A percentile compares a stretch with the other conserved stretches of the same genome.
Conservation (phyloP, 371 early-diverging fungal species). For the Amoeboaphelidium occidentale region DNA sequence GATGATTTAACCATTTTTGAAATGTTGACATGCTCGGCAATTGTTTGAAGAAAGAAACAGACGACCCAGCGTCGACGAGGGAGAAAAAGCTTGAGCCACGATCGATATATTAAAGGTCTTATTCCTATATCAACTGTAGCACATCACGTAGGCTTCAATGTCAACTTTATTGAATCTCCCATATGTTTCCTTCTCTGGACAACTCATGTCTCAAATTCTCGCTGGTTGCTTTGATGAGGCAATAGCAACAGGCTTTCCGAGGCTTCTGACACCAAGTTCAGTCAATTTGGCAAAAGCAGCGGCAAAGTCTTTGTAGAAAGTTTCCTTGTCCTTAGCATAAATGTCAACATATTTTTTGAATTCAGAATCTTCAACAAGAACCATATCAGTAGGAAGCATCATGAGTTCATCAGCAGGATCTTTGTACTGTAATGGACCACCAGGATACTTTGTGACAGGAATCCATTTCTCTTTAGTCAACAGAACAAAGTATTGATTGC, state of each 20-base stretch:
- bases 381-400: slow-evolving; percentile 76
- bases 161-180: too few species aligned
- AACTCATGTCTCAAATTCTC: too few species aligned
- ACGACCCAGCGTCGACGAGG: too few species aligned
- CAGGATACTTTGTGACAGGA: slow-evolving; percentile 20
- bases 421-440: slow-evolving; percentile 13
- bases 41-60: too few species aligned
- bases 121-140: too few species aligned
- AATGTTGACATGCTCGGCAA: too few species aligned
- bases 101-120: too few species aligned
- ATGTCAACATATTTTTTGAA: slow-evolving; percentile 41
- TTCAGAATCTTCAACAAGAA: slow-evolving; percentile 23
- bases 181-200: too few species aligned
- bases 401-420: slow-evolving; percentile 22
- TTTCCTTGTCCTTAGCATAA: slow-evolving; percentile 22
- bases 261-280: slow-evolving; percentile 45
- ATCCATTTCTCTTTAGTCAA: slow-evolving; percentile 26
- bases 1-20: background rate
- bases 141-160: too few species aligned
- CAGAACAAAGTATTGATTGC: slow-evolving; percentile 59
- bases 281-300: slow-evolving; percentile 52
- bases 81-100: too few species aligned
- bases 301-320: slow-evolving; percentile 63
- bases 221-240: too few species aligned
- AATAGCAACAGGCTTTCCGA: too few species aligned